A percentile compares a stretch with the other conserved stretches of the same genome.
Evolutionary conservation across 495 filamentous ascomycete species (phyloP).

Genomic region (Aspergillus saccharolyticus): DNA sequence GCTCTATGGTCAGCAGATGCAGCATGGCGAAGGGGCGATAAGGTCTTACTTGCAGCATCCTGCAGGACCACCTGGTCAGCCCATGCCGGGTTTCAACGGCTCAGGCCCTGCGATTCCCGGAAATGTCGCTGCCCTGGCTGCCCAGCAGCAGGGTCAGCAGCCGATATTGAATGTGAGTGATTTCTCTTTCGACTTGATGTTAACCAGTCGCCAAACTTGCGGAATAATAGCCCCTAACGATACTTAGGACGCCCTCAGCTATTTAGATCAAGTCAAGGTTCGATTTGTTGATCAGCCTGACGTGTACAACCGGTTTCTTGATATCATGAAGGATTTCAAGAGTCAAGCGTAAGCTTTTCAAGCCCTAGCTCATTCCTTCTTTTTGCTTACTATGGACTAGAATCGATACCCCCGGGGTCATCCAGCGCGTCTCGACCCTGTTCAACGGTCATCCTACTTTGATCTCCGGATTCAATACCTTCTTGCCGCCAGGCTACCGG

Average conservation of each 20-base stretch:
- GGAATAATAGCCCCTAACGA: conserved; percentile 1
- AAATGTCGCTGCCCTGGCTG: conserved; percentile 53
- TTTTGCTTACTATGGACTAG: conserved; percentile 38
- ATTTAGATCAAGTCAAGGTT: conserved; percentile 97
- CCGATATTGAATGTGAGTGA: conserved; percentile 83
- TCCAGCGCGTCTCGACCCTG: conserved; percentile 91
- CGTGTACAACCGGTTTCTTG: conserved; percentile 95
- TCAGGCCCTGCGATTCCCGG: conserved; percentile 44
- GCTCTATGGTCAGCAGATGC: conserved; percentile 64
- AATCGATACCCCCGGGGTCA: conserved; percentile 97
- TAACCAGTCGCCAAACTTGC: neutral
- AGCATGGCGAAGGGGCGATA: conserved; percentile 53
- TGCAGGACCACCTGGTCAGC: conserved; percentile 49
- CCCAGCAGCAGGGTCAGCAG: conserved; percentile 68
- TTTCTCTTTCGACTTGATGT: neutral
- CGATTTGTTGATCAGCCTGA: conserved; percentile 96
- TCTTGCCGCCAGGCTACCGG: conserved; percentile 91
- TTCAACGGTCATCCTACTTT: conserved; percentile 95
- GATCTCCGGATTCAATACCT: conserved; percentile 98
- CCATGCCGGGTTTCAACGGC: conserved; percentile 56
- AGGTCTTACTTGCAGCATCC: conserved; percentile 62
- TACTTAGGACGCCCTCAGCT: conserved; percentile 85
- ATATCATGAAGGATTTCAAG: conserved; percentile 99
- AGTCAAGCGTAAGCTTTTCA: conserved; percentile 73
- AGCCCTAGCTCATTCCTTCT: neutral